phyloP scores from a whole-genome alignment of 2,329 filamentous ascomycete species.

The Fusarium sp. region DNA sequence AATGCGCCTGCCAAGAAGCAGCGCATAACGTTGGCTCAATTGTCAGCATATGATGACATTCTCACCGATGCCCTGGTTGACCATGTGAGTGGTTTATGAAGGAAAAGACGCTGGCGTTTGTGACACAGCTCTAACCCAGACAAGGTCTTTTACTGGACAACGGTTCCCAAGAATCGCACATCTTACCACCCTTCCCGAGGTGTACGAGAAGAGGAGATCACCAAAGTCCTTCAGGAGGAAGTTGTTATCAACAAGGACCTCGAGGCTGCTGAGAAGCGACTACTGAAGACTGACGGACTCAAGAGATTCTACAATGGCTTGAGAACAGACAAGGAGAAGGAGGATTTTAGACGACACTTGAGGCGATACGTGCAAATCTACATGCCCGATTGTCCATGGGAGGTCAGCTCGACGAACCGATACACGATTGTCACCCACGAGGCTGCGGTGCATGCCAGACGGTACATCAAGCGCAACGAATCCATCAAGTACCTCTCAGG shows the following conservation, averaged over 20 bases:
- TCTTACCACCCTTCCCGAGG: slow-evolving; percentile 89
- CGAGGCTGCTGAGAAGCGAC: slow-evolving; percentile 74
- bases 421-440: slow-evolving; percentile 94
- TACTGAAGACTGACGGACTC: slow-evolving; percentile 80
- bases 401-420: slow-evolving; percentile 90
- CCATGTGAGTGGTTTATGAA: slow-evolving; percentile 73
- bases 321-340: slow-evolving; percentile 81
- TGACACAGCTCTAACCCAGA: slow-evolving; percentile 36
- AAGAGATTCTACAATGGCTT: slow-evolving; percentile 77
- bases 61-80: slow-evolving; percentile 95
- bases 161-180: slow-evolving; percentile 91
- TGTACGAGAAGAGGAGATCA: slow-evolving; percentile 73
- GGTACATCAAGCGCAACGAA: slow-evolving; percentile 82
- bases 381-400: slow-evolving; percentile 92
- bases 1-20: slow-evolving; percentile 67
- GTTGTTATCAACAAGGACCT: slow-evolving; percentile 82
- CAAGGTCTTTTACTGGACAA: slow-evolving; percentile 96
- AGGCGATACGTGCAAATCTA: slow-evolving; percentile 94
- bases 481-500: slow-evolving; percentile 91
- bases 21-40: slow-evolving; percentile 84
- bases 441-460: slow-evolving; percentile 85
- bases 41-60: slow-evolving; percentile 95
- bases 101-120: slow-evolving; percentile 1
- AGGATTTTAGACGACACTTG: slow-evolving; percentile 87
- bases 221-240: slow-evolving; percentile 70